A percentile compares a stretch with the other conserved stretches of the same genome.
Conservation (phyloP, 129 eudicot genomes). For the Artemisia tridentata region DNA sequence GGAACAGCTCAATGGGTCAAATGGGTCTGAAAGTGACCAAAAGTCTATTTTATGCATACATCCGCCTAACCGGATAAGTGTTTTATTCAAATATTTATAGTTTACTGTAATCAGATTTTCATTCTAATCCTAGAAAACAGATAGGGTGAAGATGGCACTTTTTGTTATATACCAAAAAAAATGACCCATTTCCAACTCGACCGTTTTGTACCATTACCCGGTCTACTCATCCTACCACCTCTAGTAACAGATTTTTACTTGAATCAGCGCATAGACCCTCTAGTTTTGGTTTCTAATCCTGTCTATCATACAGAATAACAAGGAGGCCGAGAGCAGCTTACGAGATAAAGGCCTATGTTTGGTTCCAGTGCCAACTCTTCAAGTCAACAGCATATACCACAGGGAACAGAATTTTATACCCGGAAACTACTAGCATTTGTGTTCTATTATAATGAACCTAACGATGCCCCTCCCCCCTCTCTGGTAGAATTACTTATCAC, state of each 20-base stretch:
- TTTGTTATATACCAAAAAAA: no score
- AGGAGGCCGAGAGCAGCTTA: constrained; percentile 29
- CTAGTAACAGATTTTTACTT: neutral
- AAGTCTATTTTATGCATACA: neutral
- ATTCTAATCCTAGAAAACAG: no score
- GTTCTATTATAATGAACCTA: constrained; percentile 23
- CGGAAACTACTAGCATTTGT: constrained; percentile 15
- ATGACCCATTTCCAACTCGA: no score
- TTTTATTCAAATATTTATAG: no score
- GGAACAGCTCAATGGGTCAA: neutral
- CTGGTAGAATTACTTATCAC: constrained; percentile 12
- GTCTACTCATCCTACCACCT: neutral
- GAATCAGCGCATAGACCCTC: neutral
- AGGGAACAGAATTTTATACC: constrained; percentile 12
- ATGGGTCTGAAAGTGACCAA: neutral
- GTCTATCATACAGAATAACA: constrained; percentile 23
- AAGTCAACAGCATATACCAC: constrained; percentile 12
- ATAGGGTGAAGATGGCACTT: no score
- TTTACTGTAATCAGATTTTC: no score
- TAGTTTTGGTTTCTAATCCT: constrained; percentile 6
- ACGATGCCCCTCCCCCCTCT: constrained; percentile 9
- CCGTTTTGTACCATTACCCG: neutral
- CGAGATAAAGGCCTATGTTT: constrained; percentile 48
- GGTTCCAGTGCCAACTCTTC: constrained; percentile 45
- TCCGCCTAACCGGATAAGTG: neutral